phyloP scores from a whole-genome alignment of 2,329 filamentous ascomycete genomes.

The Monosporascus sp. region DNA sequence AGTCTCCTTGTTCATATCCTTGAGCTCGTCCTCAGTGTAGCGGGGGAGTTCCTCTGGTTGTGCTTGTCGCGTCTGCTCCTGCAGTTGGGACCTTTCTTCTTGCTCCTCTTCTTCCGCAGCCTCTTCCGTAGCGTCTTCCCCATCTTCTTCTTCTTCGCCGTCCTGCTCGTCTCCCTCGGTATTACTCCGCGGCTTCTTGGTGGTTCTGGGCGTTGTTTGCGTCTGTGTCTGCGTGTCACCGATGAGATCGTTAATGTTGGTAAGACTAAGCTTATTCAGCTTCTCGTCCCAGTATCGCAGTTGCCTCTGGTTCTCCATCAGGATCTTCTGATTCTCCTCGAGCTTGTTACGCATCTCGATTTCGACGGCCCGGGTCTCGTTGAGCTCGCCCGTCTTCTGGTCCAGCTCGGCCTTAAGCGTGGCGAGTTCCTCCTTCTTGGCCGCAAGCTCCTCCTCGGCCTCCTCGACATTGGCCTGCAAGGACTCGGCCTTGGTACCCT shows the following conservation, averaged over 20 bases:
- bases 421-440: slow-evolving; percentile 75
- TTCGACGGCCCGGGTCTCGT: slow-evolving; percentile 81
- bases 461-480: slow-evolving; percentile 71
- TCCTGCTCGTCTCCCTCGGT: slow-evolving; percentile 23
- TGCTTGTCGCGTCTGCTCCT: slow-evolving; percentile 10
- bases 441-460: slow-evolving; percentile 70
- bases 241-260: slow-evolving; percentile 69
- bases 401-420: slow-evolving; percentile 81
- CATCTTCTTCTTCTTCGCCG: slow-evolving; percentile 19
- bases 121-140: slow-evolving; percentile 8
- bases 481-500: slow-evolving; percentile 69
- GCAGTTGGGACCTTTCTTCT: slow-evolving; percentile 19
- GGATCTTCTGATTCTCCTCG: slow-evolving; percentile 88
- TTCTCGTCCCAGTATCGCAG: slow-evolving; percentile 87
- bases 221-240: slow-evolving; percentile 29
- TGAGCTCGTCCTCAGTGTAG: slow-evolving; percentile 68
- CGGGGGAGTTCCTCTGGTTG: slow-evolving; percentile 61
- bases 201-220: slow-evolving; percentile 13
- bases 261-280: slow-evolving; percentile 73
- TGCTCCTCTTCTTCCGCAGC: slow-evolving; percentile 16
- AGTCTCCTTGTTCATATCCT: slow-evolving; percentile 58
- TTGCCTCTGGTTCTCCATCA: slow-evolving; percentile 80
- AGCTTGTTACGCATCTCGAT: slow-evolving; percentile 99
- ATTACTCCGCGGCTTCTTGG: slow-evolving; percentile 14
- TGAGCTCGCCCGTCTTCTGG: slow-evolving; percentile 77